Evolutionary conservation across 805 yeast genomes (phyloP).

Genomic region (Monosporozyma aerobia): DNA sequence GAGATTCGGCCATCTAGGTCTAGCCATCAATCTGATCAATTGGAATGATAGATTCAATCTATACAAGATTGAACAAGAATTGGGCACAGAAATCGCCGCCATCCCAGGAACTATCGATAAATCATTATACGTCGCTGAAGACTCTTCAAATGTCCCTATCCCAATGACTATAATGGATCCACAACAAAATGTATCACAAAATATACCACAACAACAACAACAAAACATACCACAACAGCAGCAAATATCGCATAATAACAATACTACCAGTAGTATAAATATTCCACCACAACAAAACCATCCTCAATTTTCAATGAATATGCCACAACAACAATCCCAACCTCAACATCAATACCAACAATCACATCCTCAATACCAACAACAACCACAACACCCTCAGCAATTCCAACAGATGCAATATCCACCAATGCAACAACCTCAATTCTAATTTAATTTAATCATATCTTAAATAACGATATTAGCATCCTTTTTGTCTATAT

Average conservation of each 20-base stretch:
- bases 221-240: constrained; percentile 20
- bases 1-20: constrained; percentile 95
- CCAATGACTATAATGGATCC: constrained; percentile 72
- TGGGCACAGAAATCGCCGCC: constrained; percentile 95
- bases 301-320: constrained; percentile 4
- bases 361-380: constrained; percentile 1
- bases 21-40: constrained; percentile 91
- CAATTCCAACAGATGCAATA: constrained; percentile 13
- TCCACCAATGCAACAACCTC: constrained; percentile 8
- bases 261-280: neutral
- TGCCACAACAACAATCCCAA: constrained; percentile 1
- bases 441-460: neutral
- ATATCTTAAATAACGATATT: neutral
- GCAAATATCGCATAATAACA: constrained; percentile 11
- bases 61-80: constrained; percentile 92
- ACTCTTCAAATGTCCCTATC: constrained; percentile 65
- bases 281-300: constrained; percentile 9
- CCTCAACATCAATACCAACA: neutral
- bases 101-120: constrained; percentile 91
- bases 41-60: constrained; percentile 94
- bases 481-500: neutral
- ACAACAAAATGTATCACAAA: constrained; percentile 18
- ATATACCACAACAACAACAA: constrained; percentile 9
- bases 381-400: constrained; percentile 12
- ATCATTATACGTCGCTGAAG: constrained; percentile 77